Evolutionary conservation across 176 grass and related monocot genomes (phyloP), one percentile per base, ranked within the genome.

Genomic region (Cenchrus americanus): DNA sequence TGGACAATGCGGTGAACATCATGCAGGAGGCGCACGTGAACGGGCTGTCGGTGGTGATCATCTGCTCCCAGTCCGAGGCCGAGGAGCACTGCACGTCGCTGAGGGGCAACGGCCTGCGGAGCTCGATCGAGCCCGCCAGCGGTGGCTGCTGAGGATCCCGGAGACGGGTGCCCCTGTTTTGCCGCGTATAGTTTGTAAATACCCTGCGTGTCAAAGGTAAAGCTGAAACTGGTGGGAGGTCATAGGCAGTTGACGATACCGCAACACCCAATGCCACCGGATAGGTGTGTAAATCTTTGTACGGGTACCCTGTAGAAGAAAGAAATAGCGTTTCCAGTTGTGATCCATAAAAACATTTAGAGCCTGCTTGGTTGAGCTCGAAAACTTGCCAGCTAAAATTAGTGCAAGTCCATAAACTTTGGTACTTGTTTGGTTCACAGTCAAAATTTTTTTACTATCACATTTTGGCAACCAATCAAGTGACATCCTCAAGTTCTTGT

Each of bases 21-120:
- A 99, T 99, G 93, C 91, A 99, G 76, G 97, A 96, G 84, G 97
- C 97, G 1, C 97, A 99, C 13, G 64, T 90, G 80, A 96, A 99
- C 40, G 97, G 97, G 19, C 80, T 99, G 22, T 90, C 97, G 14
- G 97, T 96, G 62, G 93, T 99, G 58, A 92, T 99, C 66, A 76
- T 96, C 69, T 94, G 91, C 71, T 89, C 97, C 43, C 97, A 94
- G 84, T 74, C 71, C 0, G 97, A 99, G 75, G 97, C 97, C 0
- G 97, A 94, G 88, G 87, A 96, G 54, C 94, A 92, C 61, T 99
- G 93, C 87, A 96, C 81, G 34, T 88, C 91, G 7, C 91, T 99
- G 21, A 94, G 93, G 76, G 87, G 87, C 47, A 99, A 94, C 41
- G 97, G 93, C 62, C 89, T 96, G 17, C 84, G 89, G 24, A 99